A percentile compares a stretch with the other conserved stretches of the same genome.
phyloP scores from a whole-genome alignment of 2,329 filamentous ascomycete genomes.

The Fusarium vanettenii region DNA sequence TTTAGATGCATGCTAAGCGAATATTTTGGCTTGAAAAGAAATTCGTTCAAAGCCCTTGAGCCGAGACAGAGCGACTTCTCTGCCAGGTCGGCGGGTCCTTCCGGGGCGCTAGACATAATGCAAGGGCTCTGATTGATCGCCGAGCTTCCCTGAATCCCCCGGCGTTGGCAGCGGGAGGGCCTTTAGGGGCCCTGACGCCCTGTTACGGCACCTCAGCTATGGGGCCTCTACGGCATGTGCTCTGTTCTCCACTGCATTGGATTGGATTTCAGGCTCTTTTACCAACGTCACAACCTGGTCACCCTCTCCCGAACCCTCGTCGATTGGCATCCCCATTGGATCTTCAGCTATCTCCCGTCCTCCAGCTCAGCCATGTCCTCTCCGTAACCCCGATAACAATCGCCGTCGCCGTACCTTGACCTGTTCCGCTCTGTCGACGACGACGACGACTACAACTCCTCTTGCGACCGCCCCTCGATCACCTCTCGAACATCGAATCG shows the following conservation, averaged over 20 bases:
- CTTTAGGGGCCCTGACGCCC: neutral
- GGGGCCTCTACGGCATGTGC: constrained; percentile 17
- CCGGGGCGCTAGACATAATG: constrained; percentile 45
- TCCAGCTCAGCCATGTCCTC: constrained; percentile 36
- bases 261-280: constrained; percentile 22
- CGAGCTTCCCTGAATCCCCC: constrained; percentile 35
- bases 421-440: neutral
- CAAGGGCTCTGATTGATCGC: constrained; percentile 43
- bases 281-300: constrained; percentile 35
- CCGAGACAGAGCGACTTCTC: constrained; percentile 43
- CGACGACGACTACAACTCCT: neutral
- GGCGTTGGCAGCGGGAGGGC: constrained; percentile 8
- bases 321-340: constrained; percentile 29
- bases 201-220: constrained; percentile 17
- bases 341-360: constrained; percentile 15
- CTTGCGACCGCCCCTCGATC: constrained; percentile 1
- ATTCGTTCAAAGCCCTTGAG: constrained; percentile 34
- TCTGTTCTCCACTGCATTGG: neutral
- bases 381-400: constrained; percentile 29
- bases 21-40: constrained; percentile 21
- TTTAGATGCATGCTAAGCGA: neutral
- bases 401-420: constrained; percentile 10
- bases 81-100: constrained; percentile 41
- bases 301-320: constrained; percentile 14
- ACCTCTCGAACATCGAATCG: constrained; percentile 13